Conservation (phyloP, 2,329 filamentous ascomycete species). For the Sclerotinia trifoliorum region DNA sequence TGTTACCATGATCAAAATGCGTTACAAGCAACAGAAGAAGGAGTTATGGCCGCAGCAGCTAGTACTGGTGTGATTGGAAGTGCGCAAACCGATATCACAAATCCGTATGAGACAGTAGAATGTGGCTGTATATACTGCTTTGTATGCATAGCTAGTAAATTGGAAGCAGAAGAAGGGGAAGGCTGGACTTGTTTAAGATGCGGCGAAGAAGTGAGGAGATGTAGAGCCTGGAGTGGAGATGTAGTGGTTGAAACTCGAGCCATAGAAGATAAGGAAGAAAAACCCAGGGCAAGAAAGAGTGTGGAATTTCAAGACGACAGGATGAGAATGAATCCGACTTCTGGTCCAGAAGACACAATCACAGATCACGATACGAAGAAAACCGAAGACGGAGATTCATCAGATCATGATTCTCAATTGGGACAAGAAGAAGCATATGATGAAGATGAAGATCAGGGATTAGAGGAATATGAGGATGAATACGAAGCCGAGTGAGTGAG, state of each 20-base stretch:
- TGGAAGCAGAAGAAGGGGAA: conserved; percentile 91
- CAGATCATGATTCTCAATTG: conserved; percentile 28
- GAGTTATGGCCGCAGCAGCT: conserved; percentile 66
- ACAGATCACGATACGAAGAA: neutral
- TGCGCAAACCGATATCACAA: conserved; percentile 89
- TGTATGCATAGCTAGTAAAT: conserved; percentile 83
- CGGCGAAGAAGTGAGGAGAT: conserved; percentile 78
- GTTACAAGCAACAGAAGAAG: conserved; percentile 66
- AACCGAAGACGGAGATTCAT: conserved; percentile 17
- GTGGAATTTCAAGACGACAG: conserved; percentile 5
- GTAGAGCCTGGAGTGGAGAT: conserved; percentile 88
- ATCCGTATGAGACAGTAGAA: conserved; percentile 87
- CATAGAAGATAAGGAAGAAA: neutral
- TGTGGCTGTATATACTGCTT: conserved; percentile 96
- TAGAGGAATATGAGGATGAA: conserved; percentile 8
- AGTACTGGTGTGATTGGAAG: conserved; percentile 79
- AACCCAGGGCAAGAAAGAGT: neutral
- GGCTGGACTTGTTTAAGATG: conserved; percentile 91
- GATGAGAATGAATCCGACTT: neutral
- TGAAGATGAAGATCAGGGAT: conserved; percentile 32
- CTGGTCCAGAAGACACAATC: neutral
- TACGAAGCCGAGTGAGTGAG: conserved; percentile 7
- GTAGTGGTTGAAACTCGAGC: conserved; percentile 61
- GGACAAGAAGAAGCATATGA: conserved; percentile 36
- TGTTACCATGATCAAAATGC: conserved; percentile 94